Evolutionary conservation across 139 green algal species (phyloP), one percentile per base, ranked within the genome.

Genomic region (Dunaliella primolecta): DNA sequence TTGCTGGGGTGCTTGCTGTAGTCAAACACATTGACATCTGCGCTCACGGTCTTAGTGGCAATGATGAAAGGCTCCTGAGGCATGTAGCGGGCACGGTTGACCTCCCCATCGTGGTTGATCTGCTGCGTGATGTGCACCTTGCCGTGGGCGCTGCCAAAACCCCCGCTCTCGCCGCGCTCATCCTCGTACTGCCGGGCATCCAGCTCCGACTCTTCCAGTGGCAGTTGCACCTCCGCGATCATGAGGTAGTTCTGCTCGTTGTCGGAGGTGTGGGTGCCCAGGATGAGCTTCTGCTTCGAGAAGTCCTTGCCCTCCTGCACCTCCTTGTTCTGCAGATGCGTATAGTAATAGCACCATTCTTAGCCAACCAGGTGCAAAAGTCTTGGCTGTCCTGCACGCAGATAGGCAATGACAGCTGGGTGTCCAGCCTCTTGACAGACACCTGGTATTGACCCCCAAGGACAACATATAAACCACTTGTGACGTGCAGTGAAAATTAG

Each of bases 241-340:
- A 99, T 98, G 1, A 99, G 90, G 89, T 99, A 98, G 91, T 99
- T 99, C 87, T 99, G 97, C 91, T 99, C 97, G 31, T 94, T 93
- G 81, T 99, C 97, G 1, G 90, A 96, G 0, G 97, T 99, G 93
- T 99, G 97, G 30, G 97, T 99, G 23, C 97, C 97, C 82, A 99
- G 90, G 35, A 99, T 93, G 56, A 99, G 88, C 79, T 95, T 92
- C 92, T 99, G 97, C 89, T 97, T 97, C 78, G 91, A 95, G 84
- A 94, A 97, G 57, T 97, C 93, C 84, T 96, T 94, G 24, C 88
- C 93, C 2, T 84, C 31, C 1, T 84, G 37, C 0, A 86, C 57
- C 81, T 92, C 84, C 87, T 92, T 93, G 80, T 89, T 83, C 91
- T 94, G 89, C 38, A 75, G 1, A 71, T 36, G 24, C 3, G 3